Evolutionary conservation across 176 grass and related monocot genomes (phyloP), one percentile per base, ranked within the genome.

Genomic region (Bromus sterilis): DNA sequence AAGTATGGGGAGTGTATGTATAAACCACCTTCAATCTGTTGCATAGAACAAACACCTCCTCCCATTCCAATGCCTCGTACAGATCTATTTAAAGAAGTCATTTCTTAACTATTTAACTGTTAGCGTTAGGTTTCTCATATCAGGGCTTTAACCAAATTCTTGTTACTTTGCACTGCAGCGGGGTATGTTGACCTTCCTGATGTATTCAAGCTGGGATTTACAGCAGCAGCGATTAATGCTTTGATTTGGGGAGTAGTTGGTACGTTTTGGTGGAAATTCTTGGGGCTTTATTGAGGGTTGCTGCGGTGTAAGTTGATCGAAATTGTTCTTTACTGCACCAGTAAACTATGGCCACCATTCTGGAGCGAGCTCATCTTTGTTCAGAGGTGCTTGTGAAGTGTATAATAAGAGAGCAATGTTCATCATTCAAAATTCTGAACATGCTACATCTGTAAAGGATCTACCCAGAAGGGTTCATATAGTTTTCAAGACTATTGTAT

Each of bases 191-290:
- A 90, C 48, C 96, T 99, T 78, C 93, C 93, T 67, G 89, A 99
- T 75, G 86, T 99, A 71, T 91, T 99, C 89, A 99, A 81, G 82
- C 55, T 99, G 84, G 96, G 96, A 39, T 91, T 98, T 84, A 46
- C 80, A 55, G 75, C 87, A 77, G 96, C 93, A 0, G 46, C 79
- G 37, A 57, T 91, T 70, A 99, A 99, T 80, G 90, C 74, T 56
- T 31, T 87, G 78, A 66, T 95, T 15, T 99, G 93, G 96, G 91
- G 86, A 65, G 86, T 91, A 9, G 87, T 93, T 67, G 93, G 96
- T 67, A 57, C 89, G 14, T 83, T 99, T 34, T 99, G 96, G 96
- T 99, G 96, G 93, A 95, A 99, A 84, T 95, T 91, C 86, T 90
- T 99, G 87, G 86, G 96, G 18, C 93, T 99, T 82, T 98, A 98